Percentiles rank a stretch among this genome's conserved stretches.
phyloP scores from a whole-genome alignment of 1,139 yeast genomes.

The Zygoascus sp. region DNA sequence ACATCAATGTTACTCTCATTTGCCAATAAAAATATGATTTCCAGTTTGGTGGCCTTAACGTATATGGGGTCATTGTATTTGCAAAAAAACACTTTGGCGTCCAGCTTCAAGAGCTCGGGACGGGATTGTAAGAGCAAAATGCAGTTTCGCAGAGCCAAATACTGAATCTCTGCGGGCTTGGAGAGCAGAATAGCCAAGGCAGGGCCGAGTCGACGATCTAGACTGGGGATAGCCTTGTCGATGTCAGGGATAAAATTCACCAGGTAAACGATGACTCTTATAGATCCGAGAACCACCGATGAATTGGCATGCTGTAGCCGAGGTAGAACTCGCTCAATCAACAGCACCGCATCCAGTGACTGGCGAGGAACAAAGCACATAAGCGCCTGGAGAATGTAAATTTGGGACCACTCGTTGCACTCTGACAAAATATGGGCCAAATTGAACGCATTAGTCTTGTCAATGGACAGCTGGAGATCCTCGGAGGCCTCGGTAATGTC shows the following conservation, averaged over 20 bases:
- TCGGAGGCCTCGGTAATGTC: constrained; percentile 59
- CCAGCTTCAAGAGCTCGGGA: constrained; percentile 57
- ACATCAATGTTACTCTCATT: constrained; percentile 54
- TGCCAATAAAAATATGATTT: constrained; percentile 76
- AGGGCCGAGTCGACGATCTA: constrained; percentile 62
- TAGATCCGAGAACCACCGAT: constrained; percentile 72
- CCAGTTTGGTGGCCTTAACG: constrained; percentile 85
- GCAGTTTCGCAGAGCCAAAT: constrained; percentile 74
- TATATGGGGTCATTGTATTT: constrained; percentile 81
- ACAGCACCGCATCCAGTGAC: constrained; percentile 56
- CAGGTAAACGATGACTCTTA: constrained; percentile 66
- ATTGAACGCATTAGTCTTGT: constrained; percentile 50
- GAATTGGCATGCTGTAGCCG: constrained; percentile 78
- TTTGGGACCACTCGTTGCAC: constrained; percentile 79
- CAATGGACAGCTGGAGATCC: constrained; percentile 50
- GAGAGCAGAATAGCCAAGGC: constrained; percentile 68
- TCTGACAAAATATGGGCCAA: constrained; percentile 48
- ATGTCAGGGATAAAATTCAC: constrained; percentile 56
- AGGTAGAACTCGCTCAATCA: constrained; percentile 69
- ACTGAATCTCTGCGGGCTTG: constrained; percentile 81
- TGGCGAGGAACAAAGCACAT: constrained; percentile 69
- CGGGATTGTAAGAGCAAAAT: constrained; percentile 67
- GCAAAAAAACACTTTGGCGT: constrained; percentile 75
- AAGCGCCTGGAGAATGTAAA: constrained; percentile 62
- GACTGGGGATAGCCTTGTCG: constrained; percentile 43